phyloP scores from a whole-genome alignment of 2,329 filamentous ascomycete species.

The Colletotrichum sp. region DNA sequence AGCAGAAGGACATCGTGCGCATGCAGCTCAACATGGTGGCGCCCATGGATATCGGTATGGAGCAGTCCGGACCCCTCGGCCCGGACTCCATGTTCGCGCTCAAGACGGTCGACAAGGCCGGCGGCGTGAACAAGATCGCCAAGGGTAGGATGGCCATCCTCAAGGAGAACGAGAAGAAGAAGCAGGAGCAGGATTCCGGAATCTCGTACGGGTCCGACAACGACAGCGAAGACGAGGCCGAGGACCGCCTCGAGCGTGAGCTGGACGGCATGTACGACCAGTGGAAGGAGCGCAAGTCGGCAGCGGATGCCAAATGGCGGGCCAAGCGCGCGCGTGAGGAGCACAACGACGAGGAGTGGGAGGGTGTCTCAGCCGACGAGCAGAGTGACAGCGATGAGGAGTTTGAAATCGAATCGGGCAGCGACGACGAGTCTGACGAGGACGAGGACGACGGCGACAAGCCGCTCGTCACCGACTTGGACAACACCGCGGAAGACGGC shows the following conservation, averaged over 20 bases:
- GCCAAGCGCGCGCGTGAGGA: constrained; percentile 88
- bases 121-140: constrained; percentile 70
- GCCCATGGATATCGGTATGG: constrained; percentile 94
- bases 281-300: constrained; percentile 81
- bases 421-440: constrained; percentile 37
- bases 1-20: constrained; percentile 91
- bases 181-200: constrained; percentile 67
- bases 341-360: constrained; percentile 88
- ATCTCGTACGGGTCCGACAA: constrained; percentile 50
- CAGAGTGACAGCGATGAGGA: constrained; percentile 66
- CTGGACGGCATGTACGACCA: constrained; percentile 87
- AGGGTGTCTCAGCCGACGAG: constrained; percentile 78
- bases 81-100: constrained; percentile 87
- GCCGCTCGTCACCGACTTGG: constrained; percentile 41
- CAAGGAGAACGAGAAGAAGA: constrained; percentile 59
- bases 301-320: constrained; percentile 83
- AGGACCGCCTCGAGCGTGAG: constrained; percentile 81
- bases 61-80: constrained; percentile 79
- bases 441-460: constrained; percentile 31
- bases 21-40: constrained; percentile 98
- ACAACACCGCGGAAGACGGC: constrained; percentile 49
- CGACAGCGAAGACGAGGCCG: constrained; percentile 70
- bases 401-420: constrained; percentile 60
- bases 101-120: constrained; percentile 79
- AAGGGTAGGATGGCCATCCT: constrained; percentile 81